Conservation (phyloP, 192 early-diverging fungal genomes). For the Backusella mclennaniae region DNA sequence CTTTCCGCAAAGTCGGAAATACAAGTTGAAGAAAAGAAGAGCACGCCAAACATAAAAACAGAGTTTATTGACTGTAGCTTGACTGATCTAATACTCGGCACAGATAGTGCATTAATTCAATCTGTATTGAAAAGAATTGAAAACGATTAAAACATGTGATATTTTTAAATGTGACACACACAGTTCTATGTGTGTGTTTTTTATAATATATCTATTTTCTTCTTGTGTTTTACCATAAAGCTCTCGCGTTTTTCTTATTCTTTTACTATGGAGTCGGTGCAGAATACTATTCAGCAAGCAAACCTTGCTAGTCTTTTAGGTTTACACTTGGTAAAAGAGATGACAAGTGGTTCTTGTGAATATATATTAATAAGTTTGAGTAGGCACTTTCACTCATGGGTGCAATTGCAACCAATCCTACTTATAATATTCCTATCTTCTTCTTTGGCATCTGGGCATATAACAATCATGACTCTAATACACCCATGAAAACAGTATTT, state of each 20-base stretch:
- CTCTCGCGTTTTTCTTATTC: background rate
- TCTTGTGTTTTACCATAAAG: background rate
- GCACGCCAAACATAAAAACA: background rate
- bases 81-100: background rate
- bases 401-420: constrained; percentile 43
- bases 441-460: constrained; percentile 55
- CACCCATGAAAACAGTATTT: constrained; percentile 49
- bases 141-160: background rate
- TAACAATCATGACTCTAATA: constrained; percentile 48
- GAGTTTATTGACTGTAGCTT: background rate
- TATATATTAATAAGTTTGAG: background rate
- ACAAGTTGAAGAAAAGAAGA: background rate
- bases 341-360: background rate
- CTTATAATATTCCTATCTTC: constrained; percentile 52
- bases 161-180: background rate
- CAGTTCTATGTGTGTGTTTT: background rate
- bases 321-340: constrained; percentile 26
- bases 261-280: constrained; percentile 26
- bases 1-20: background rate
- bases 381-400: constrained; percentile 49
- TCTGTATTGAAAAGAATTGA: background rate
- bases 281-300: constrained; percentile 28
- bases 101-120: background rate
- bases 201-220: background rate
- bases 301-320: constrained; percentile 30